Evolutionary conservation across 768 basidiomycete genomes (phyloP).

Genomic region (Leucosporidium yakuticum): DNA sequence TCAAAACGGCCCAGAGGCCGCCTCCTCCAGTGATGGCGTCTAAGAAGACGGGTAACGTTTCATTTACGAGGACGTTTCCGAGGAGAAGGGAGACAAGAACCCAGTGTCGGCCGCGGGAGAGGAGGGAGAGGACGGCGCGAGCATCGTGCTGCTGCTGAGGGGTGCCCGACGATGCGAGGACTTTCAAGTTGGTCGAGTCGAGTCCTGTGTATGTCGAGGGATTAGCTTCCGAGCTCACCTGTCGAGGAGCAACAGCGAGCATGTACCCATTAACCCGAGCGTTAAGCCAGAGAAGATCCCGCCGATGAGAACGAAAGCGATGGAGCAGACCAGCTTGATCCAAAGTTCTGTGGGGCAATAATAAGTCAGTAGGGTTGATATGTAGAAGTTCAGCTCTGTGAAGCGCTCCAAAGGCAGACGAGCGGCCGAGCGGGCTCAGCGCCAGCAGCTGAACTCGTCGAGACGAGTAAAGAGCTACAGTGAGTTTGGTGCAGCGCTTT

Average conservation of each 20-base stretch:
- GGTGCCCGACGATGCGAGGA: conserved; percentile 28
- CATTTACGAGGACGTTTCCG: conserved; percentile 62
- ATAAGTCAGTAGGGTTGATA: too few relatives aligned
- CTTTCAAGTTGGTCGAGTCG: conserved; percentile 23
- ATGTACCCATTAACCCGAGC: conserved; percentile 49
- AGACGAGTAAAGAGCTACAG: too few relatives aligned
- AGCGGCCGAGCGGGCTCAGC: not conserved
- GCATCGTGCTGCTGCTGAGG: conserved; percentile 40
- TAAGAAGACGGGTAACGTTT: conserved; percentile 48
- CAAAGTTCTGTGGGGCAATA: conserved; percentile 53
- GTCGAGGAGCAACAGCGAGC: not conserved
- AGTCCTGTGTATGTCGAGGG: conserved; percentile 3
- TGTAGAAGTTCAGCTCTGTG: too few relatives aligned
- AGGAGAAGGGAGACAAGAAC: conserved; percentile 84
- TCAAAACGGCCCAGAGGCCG: conserved; percentile 47
- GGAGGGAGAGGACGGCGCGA: conserved; percentile 49
- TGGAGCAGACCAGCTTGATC: conserved; percentile 63
- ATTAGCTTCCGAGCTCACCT: not conserved
- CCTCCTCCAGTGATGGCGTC: conserved; percentile 45
- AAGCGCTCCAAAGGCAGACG: too few relatives aligned
- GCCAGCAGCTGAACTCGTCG: too few relatives aligned
- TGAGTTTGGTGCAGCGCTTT: too few relatives aligned
- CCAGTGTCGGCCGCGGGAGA: conserved; percentile 74
- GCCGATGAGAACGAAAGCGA: conserved; percentile 67
- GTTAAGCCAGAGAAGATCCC: conserved; percentile 77